Base-by-base conservation (phyloP, 306 rosid species). In the Trifolium subterraneum region DNA sequence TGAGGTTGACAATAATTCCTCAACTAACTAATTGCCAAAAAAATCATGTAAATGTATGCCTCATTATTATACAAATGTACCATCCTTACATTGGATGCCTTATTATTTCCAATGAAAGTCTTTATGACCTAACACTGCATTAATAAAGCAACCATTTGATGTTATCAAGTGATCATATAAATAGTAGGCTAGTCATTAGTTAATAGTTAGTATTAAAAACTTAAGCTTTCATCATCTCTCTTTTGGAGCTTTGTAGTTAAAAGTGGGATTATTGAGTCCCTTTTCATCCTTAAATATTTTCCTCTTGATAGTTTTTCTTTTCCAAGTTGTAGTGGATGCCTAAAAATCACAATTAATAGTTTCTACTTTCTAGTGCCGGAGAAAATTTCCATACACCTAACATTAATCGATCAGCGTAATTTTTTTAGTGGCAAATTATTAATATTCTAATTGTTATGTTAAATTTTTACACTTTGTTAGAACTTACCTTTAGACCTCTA, bases 31-130 rank as follows among this genome's bases (percentile, higher is more conserved):
- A 13, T 67, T 14, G 71, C 2, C 48, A 51, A 51, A 52, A 52
- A 54, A 52, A 54, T 7, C 47, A 42, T 7, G n/a, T 22, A 55
- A 25, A 10, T 63, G 45, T 7, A 12, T 36, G 29, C 4, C 45
- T 19, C 27, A 33, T 62, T 31, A 62, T 33, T 62, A 62, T 62
- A 62, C 27, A 38, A 62, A 11, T 6, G 48, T n/a, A 54, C 64
- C 58, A 73, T 70, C 80, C 77, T 63, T 65, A 54, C 64, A 55
- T 55, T 55, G 62, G 14, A 35, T 45, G 48, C 55, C 74, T 65
- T 45, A 67, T 76, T 64, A 50, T 50, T 63, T 61, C 51, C 66
- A 72, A 16, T 38, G 15, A 27, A 16, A 31, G 39, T 15, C 23
- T 61, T 31, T 61, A 61, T 61, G 33, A 1, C 35, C 11, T 23